These are phyloP conservation scores for Letharia columbiana DNA, from an alignment of 495 filamentous ascomycete genomes.

Conservation along the genomic window DNA sequence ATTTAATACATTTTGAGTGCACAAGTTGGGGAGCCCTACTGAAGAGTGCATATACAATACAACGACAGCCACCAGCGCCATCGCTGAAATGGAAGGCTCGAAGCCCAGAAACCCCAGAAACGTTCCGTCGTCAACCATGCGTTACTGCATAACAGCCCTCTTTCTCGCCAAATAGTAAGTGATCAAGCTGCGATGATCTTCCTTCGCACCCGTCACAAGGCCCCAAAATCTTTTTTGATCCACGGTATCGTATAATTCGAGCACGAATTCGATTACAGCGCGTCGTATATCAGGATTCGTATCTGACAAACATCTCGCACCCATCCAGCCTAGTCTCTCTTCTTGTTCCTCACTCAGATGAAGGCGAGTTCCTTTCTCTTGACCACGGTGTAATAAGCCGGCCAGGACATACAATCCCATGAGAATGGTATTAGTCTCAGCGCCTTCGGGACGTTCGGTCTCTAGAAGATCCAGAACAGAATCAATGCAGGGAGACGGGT, in stretches of 20 bases:
- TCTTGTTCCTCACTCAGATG: slow-evolving; percentile 11
- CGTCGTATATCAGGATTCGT: slow-evolving; percentile 70
- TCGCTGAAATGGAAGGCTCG: slow-evolving; percentile 1
- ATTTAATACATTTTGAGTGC: neutral
- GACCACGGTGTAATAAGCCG: slow-evolving; percentile 34
- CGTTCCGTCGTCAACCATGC: neutral
- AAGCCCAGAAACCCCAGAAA: neutral
- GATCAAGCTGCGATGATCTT: slow-evolving; percentile 64
- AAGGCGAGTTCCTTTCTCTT: slow-evolving; percentile 25
- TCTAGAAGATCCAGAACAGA: slow-evolving; percentile 43
- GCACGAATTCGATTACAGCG: slow-evolving; percentile 68
- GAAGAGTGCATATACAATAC: neutral
- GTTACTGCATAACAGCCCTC: slow-evolving; percentile 17
- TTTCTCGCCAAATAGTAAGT: slow-evolving; percentile 73
- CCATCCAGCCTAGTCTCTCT: slow-evolving; percentile 44
- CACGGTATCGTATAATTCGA: slow-evolving; percentile 61
- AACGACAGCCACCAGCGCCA: neutral
- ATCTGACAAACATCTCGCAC: slow-evolving; percentile 55
- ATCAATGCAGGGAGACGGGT: slow-evolving; percentile 41
- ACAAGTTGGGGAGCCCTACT: neutral
- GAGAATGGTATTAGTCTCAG: slow-evolving; percentile 24
- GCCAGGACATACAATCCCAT: slow-evolving; percentile 56
- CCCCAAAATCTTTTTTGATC: slow-evolving; percentile 58
- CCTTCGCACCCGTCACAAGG: slow-evolving; percentile 50
- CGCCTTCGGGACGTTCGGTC: slow-evolving; percentile 29